A percentile compares a stretch with the other conserved stretches of the same genome.
Conservation (phyloP, 164 flowering plant genomes). For the grape (Vitis vinifera) region DNA sequence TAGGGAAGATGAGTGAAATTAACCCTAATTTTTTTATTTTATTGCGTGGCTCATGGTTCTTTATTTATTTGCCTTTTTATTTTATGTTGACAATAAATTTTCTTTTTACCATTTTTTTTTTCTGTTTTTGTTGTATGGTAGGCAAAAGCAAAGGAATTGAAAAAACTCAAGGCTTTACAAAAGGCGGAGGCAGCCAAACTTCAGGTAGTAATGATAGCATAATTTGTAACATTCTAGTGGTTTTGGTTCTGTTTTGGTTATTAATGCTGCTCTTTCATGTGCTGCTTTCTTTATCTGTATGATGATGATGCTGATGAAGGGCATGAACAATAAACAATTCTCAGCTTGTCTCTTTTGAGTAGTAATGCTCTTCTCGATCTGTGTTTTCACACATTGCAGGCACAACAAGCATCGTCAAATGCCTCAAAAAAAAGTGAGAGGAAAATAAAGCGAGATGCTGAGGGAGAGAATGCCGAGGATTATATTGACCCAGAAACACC, state of each 20-base stretch:
- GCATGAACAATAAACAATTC: too few species aligned
- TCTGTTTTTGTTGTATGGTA: constrained; percentile 10
- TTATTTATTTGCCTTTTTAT: not conserved
- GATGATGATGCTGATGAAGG: not conserved
- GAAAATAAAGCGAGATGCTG: constrained; percentile 47
- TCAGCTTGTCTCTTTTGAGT: not conserved
- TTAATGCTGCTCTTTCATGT: not conserved
- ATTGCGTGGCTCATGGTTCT: too few species aligned
- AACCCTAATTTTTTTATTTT: too few species aligned
- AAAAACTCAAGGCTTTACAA: constrained; percentile 68
- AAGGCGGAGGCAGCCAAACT: constrained; percentile 67
- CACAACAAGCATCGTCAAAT: constrained; percentile 50
- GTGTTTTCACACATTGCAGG: constrained; percentile 30
- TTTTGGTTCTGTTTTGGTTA: not conserved
- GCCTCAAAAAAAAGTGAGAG: constrained; percentile 61
- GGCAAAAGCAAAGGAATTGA: constrained; percentile 85
- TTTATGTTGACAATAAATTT: not conserved
- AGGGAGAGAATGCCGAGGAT: constrained; percentile 70
- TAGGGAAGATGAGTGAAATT: too few species aligned
- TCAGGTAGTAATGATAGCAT: constrained; percentile 35
- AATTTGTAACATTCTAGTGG: not conserved
- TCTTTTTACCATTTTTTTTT: not conserved
- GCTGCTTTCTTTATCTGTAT: not conserved
- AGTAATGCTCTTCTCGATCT: not conserved
- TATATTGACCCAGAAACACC: constrained; percentile 81